These are phyloP conservation scores for Leccinum imitatum DNA, from an alignment of 768 basidiomycete genomes.

Conservation along the genomic window DNA sequence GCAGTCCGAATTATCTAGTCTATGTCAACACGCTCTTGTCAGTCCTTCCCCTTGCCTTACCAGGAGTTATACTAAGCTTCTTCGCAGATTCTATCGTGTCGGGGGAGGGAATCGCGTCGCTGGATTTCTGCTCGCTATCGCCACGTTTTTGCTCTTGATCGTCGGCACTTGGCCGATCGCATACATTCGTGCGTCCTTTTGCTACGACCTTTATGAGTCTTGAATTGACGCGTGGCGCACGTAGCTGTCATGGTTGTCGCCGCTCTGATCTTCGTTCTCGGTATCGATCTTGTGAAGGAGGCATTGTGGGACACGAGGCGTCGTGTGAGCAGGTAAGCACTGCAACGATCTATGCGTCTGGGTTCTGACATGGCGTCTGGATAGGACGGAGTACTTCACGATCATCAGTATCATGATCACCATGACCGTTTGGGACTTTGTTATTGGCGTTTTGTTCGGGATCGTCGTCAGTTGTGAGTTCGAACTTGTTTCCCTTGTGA, in stretches of 20 bases:
- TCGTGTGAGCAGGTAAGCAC: conserved; percentile 71
- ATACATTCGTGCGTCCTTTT: conserved; percentile 71
- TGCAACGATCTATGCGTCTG: neutral
- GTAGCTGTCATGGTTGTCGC: conserved; percentile 89
- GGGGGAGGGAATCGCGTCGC: conserved; percentile 85
- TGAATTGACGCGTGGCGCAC: neutral
- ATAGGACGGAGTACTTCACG: conserved; percentile 75
- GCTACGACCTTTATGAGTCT: neutral
- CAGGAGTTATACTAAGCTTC: neutral
- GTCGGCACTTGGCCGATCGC: conserved; percentile 89
- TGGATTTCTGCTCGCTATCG: conserved; percentile 80
- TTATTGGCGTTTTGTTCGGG: conserved; percentile 89
- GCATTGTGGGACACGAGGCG: conserved; percentile 95
- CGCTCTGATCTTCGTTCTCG: conserved; percentile 90
- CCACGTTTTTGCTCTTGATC: conserved; percentile 68
- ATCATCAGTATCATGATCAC: conserved; percentile 84
- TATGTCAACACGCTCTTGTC: conserved; percentile 85
- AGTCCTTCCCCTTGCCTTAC: conserved; percentile 19
- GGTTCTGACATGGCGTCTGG: conserved; percentile 11
- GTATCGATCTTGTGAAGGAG: conserved; percentile 92
- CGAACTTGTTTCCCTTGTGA: neutral
- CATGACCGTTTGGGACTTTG: conserved; percentile 96
- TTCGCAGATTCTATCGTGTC: conserved; percentile 80
- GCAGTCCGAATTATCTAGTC: conserved; percentile 80
- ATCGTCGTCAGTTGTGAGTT: conserved; percentile 84